phyloP scores from a whole-genome alignment of 257 asterid genomes.

The Capsicum pubescens region DNA sequence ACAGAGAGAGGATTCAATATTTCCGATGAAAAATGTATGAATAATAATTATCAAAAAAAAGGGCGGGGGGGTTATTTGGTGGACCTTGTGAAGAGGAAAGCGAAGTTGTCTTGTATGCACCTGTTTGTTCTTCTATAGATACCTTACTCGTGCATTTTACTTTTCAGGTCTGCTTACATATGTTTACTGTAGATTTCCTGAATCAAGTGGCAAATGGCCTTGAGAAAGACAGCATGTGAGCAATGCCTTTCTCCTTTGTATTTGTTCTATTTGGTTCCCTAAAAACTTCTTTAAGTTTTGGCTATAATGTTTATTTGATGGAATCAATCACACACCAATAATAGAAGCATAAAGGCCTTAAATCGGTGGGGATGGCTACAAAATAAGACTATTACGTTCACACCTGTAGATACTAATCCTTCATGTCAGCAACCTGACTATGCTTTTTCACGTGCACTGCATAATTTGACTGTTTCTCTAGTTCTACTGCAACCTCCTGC shows the following conservation, averaged over 20 bases:
- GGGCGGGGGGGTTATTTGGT: not conserved
- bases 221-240: slow-evolving; percentile 97
- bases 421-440: not conserved
- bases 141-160: not conserved
- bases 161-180: slow-evolving; percentile 95
- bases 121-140: not conserved
- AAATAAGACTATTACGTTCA: not conserved
- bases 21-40: not conserved
- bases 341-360: not conserved
- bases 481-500: not conserved
- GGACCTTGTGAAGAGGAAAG: not conserved
- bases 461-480: not conserved
- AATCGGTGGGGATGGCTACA: not conserved
- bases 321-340: not conserved
- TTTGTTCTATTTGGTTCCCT: slow-evolving; percentile 1
- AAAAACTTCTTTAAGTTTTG: not conserved
- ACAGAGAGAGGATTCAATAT: not conserved
- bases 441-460: not conserved
- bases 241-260: slow-evolving; percentile 28
- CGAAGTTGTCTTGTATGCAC: not conserved
- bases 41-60: not conserved
- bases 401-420: not conserved
- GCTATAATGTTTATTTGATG: not conserved
- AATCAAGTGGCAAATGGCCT: slow-evolving; percentile 95
- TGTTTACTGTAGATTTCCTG: slow-evolving; percentile 90